Base-by-base conservation (phyloP, 257 asterid species). In the Lavandula angustifolia region DNA sequence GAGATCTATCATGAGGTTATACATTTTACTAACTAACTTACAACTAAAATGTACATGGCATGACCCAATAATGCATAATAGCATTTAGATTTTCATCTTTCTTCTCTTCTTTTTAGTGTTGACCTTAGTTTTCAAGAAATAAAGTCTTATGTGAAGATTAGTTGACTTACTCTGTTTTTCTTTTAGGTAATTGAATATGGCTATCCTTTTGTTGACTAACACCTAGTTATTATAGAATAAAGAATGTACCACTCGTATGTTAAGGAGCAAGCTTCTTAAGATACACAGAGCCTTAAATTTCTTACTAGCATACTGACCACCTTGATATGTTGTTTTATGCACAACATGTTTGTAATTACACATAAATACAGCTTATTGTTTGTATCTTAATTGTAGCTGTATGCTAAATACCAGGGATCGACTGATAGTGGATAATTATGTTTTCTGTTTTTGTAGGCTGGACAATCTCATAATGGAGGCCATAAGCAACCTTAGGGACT, bases 391-490 rank as follows among this genome's bases (percentile, higher is more conserved):
- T 51, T 59, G 61, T 70, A 38, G 53, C 48, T 69, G 42, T 75
- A 48, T 79, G 22, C 61, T 57, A 54, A 64, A 57, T 55, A 40
- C 62, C 51, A 32, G 42, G 62, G 64, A 68, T 56, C 47, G 22
- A 62, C 75, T 66, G 33, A 59, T 61, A 35, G 43, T 29, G 51
- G 53, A 31, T 72, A 60, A 41, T 55, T 58, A 54, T 69, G 50
- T 74, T 71, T 71, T 61, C 50, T 41, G 43, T 66, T 79, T 51
- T 60, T 66, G 47, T 75, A 92, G 98, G 92, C 76, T 89, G 94
- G 98, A 89, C 71, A 82, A 84, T 76, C 96, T 92, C 75, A 84
- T 92, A 32, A 74, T 89, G 81, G 98, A 92, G 74, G 98, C 98
- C 73, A 85, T 92, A 75, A 85, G 68, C 79, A 85, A 72, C 79